Base-by-base conservation (phyloP, 495 filamentous ascomycete genomes). In the Filosporella fistucella region DNA sequence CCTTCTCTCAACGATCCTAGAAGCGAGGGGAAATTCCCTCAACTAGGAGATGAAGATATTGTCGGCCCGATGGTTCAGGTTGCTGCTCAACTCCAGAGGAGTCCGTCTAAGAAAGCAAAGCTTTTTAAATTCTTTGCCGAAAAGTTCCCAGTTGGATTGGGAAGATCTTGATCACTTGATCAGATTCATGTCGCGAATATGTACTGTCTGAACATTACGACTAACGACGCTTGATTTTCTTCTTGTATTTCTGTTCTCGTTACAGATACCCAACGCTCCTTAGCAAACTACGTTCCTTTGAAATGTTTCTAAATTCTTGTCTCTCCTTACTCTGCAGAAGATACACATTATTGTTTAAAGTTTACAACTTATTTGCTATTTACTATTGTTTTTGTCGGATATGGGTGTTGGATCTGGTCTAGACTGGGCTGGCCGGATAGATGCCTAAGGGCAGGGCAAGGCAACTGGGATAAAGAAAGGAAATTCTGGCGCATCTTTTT, bases 31-130 rank as follows among this genome's bases (percentile, higher is more conserved):
- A 95, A 95, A 65, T 96, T 95, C 54, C 88, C 86, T 21, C 81
- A 86, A 49, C 76, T 91, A 39, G 89, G 88, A 22, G 89, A 95
- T 55, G 82, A 88, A 45, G 89, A 94, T 60, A 93, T 95, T 49
- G 89, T 96, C 12, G 91, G 90, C 1, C 90, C 91, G 3, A 96
- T 96, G 91, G 79, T 81, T 11, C 76, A 82, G 41, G 76, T 81
- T 45, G 63, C 56, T 14, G 56, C 56, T 14, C 55, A 57, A 43
- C 51, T 63, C 12, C 60, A 56, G 37, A 42, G 51, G 20, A 61
- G 37, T 25, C 54, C 60, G 1, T 59, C 61, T 47, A 64, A 63
- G 44, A 69, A 68, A 54, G 58, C 59, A 12, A 62, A 59, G 18
- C 57, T 75, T 26, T 43, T 70, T 37, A 66, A 64, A 36, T 68